phyloP scores from a whole-genome alignment of 2,329 filamentous ascomycete species.

The Xylaria sp. region DNA sequence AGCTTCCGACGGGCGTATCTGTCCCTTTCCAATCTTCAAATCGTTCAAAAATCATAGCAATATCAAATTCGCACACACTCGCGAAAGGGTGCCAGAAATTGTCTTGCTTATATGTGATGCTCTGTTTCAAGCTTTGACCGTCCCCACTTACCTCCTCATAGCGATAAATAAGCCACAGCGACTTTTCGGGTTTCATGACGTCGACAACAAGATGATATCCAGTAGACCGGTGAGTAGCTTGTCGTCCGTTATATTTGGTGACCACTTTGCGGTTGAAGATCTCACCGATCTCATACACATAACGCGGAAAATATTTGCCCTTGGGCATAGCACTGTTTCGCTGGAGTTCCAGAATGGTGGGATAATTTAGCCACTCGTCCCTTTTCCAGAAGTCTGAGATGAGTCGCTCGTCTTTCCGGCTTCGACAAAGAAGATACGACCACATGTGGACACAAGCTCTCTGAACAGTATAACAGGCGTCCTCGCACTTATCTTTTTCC shows the following conservation, averaged over 20 bases:
- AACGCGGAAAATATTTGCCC: slow-evolving; percentile 30
- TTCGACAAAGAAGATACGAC: slow-evolving; percentile 29
- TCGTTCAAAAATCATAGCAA: slow-evolving; percentile 29
- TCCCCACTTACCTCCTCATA: slow-evolving; percentile 26
- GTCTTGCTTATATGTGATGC: slow-evolving; percentile 30
- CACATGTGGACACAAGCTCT: slow-evolving; percentile 29
- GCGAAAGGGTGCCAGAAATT: slow-evolving; percentile 32
- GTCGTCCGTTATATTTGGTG: slow-evolving; percentile 25
- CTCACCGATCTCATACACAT: slow-evolving; percentile 31
- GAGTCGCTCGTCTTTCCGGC: slow-evolving; percentile 23
- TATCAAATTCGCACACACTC: slow-evolving; percentile 29
- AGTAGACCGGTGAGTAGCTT: slow-evolving; percentile 30
- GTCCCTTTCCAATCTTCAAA: slow-evolving; percentile 29
- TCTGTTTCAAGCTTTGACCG: slow-evolving; percentile 24
- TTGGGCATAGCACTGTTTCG: slow-evolving; percentile 19
- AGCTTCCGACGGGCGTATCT: slow-evolving; percentile 23
- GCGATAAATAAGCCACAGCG: slow-evolving; percentile 32
- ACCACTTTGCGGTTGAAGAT: slow-evolving; percentile 30
- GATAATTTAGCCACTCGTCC: slow-evolving; percentile 26
- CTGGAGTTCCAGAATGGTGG: slow-evolving; percentile 29
- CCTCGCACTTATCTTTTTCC: slow-evolving; percentile 29
- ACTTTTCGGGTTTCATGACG: slow-evolving; percentile 29
- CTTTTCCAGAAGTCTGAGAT: slow-evolving; percentile 29
- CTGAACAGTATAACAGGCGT: slow-evolving; percentile 30
- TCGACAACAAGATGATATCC: slow-evolving; percentile 33